A percentile compares a stretch with the other conserved stretches of the same genome.
These are phyloP conservation scores for Arxiozyma heterogenica DNA, from an alignment of 1,139 yeast genomes.

Conservation along the genomic window DNA sequence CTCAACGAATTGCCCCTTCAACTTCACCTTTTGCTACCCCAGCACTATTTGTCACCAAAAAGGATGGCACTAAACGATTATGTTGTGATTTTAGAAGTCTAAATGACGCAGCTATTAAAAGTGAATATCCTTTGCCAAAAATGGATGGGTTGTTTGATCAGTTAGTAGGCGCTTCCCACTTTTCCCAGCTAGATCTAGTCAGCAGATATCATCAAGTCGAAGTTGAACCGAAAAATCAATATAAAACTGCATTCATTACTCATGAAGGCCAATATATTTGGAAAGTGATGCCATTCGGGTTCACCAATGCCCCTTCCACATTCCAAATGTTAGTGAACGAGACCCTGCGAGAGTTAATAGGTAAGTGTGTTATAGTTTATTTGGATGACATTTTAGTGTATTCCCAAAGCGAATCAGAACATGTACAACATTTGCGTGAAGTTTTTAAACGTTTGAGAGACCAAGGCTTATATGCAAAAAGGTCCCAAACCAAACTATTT, in stretches of 20 bases:
- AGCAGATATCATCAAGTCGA: constrained; percentile 9
- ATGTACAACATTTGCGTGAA: constrained; percentile 12
- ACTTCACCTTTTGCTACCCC: constrained; percentile 14
- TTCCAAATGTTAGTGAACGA: constrained; percentile 10
- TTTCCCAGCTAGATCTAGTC: constrained; percentile 5
- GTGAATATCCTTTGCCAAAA: constrained; percentile 19
- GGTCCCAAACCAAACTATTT: neutral
- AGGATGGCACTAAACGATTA: constrained; percentile 16
- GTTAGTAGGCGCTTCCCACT: constrained; percentile 2
- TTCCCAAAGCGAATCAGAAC: constrained; percentile 10
- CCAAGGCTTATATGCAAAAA: neutral
- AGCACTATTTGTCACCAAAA: constrained; percentile 17
- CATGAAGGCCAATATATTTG: constrained; percentile 7
- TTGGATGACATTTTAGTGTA: constrained; percentile 26
- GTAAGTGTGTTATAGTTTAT: constrained; percentile 16
- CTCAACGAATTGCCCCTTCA: constrained; percentile 10
- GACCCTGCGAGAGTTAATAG: constrained; percentile 5
- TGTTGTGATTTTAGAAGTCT: constrained; percentile 21
- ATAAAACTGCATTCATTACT: constrained; percentile 11
- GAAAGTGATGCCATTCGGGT: constrained; percentile 7
- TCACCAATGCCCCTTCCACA: constrained; percentile 6
- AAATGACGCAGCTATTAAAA: constrained; percentile 15
- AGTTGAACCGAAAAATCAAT: constrained; percentile 4
- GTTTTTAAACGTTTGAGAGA: neutral
- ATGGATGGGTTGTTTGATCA: constrained; percentile 12